Evolutionary conservation across 2,329 filamentous ascomycete species (phyloP).

Genomic region (Ilyonectria destructans): DNA sequence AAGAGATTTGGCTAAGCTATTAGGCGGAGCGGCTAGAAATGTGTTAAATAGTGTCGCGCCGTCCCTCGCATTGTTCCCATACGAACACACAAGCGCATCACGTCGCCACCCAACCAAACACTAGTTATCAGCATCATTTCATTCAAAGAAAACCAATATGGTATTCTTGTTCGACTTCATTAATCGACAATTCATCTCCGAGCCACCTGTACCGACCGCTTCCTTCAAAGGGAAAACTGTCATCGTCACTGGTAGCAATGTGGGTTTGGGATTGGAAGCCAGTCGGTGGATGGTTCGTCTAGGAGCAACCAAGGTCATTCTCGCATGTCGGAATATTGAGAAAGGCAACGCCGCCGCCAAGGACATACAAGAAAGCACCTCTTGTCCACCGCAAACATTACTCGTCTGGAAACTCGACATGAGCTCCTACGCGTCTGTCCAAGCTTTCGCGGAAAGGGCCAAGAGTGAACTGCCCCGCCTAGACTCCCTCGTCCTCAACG

Average conservation of each 20-base stretch:
- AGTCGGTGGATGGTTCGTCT: slow-evolving; percentile 6
- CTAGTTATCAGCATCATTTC: background rate
- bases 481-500: slow-evolving; percentile 62
- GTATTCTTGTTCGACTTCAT: background rate
- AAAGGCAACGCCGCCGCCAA: slow-evolving; percentile 9
- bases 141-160: background rate
- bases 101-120: background rate
- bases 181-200: background rate
- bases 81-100: background rate
- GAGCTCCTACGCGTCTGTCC: slow-evolving; percentile 60
- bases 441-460: slow-evolving; percentile 59
- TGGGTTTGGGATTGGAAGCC: slow-evolving; percentile 19
- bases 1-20: background rate
- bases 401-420: slow-evolving; percentile 17
- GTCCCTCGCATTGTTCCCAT: background rate
- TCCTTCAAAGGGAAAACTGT: slow-evolving; percentile 19
- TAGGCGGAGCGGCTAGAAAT: background rate
- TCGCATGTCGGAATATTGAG: slow-evolving; percentile 8
- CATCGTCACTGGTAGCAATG: slow-evolving; percentile 23
- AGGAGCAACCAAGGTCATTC: slow-evolving; percentile 11
- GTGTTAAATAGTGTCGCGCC: background rate
- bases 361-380: slow-evolving; percentile 1
- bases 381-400: background rate
- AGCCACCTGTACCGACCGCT: slow-evolving; percentile 6
- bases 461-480: slow-evolving; percentile 57